Base-by-base conservation (phyloP, 1,139 yeast species). In the Suhomyces bolitotheri region DNA sequence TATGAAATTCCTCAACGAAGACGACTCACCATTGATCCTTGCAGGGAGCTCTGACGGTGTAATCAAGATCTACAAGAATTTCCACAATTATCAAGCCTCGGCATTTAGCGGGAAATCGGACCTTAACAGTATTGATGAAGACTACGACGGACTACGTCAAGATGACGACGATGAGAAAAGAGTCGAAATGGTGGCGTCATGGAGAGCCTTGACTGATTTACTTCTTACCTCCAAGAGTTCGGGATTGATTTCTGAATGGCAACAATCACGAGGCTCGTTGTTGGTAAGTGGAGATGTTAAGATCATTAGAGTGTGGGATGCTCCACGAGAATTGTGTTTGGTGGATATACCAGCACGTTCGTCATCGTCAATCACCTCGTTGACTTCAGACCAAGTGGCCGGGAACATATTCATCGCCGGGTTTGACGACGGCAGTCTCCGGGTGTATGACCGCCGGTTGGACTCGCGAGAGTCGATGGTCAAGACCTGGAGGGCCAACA, bases 21-120 rank as follows among this genome's bases (percentile, higher is more conserved):
- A 92, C 57, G 97, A 92, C 56, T 69, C 76, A 20, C 95, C 97
- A 2, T 64, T 92, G 36, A 64, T 92, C 34, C 64, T 92, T 57
- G 78, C 95, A 0, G 97, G 97, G 4, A 82, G 97, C 0, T 84
- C 92, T 16, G 98, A 92, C 54, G 99, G 98, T 34, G 86, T 88
- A 11, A 82, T 94, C 20, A 83, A 88, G 44, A 78, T 94, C 13
- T 94, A 83, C 60, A 82, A 86, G 47, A 80, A 84, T 49, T 86
- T 88, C 57, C 84, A 85, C 41, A 71, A 76, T 4, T 71, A 71
- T 7, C 46, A 47, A 7, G 38, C 36, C 4, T 51, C 50, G 6
- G 61, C 69, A 4, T 44, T 34, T 3, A 17, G 11, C n/a, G 54
- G 49, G 7, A n/a, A n/a, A n/a, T n/a, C n/a, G n/a, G n/a, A n/a